Percentiles rank a stretch among this genome's conserved stretches.
These are phyloP conservation scores for Globisporangium orthogonon DNA, from an alignment of 352 stramenopile species.

Conservation along the genomic window DNA sequence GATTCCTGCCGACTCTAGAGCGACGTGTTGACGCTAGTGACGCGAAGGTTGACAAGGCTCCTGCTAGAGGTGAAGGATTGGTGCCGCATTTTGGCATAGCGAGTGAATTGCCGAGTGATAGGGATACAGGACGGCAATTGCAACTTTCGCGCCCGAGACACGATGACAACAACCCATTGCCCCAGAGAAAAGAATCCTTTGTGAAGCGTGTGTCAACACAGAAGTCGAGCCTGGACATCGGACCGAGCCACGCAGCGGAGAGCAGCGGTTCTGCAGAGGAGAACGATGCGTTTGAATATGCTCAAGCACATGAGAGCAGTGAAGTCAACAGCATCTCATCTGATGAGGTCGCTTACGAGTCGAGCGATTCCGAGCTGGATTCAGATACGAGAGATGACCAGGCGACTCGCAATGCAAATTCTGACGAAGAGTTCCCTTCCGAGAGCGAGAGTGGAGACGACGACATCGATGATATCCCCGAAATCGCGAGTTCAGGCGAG, in stretches of 20 bases:
- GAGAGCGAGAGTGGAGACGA: no score
- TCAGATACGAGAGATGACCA: not conserved
- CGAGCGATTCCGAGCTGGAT: not conserved
- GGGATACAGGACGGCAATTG: not conserved
- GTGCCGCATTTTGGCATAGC: not conserved
- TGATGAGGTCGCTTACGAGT: not conserved
- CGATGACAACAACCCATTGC: not conserved
- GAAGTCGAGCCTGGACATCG: not conserved
- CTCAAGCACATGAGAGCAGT: not conserved
- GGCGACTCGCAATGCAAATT: not conserved
- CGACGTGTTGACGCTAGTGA: not conserved
- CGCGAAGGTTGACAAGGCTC: not conserved
- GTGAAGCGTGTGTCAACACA: no score
- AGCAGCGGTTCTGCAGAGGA: not conserved
- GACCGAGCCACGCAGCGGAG: not conserved
- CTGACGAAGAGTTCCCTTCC: not conserved
- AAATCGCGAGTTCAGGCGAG: no score
- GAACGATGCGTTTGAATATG: not conserved
- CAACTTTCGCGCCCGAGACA: not conserved
- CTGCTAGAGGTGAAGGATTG: not conserved
- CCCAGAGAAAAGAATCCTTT: not conserved
- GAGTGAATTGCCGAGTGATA: not conserved
- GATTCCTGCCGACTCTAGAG: conserved; percentile 6
- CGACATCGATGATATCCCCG: no score
- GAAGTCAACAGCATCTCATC: not conserved